Base-by-base conservation (phyloP, 2,329 filamentous ascomycete species). In the Monilinia fructigena region DNA sequence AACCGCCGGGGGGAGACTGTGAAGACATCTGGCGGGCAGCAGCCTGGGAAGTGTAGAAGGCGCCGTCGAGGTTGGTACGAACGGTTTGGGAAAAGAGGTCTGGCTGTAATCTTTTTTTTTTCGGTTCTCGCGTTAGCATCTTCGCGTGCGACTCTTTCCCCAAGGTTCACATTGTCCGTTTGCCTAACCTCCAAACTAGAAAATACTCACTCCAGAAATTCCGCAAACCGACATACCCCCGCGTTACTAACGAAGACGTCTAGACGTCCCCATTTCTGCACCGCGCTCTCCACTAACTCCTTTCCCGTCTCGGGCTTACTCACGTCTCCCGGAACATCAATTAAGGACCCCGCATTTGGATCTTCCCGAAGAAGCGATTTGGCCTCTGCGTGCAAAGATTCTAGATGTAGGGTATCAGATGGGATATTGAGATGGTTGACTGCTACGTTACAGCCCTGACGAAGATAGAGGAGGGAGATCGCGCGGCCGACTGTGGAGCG, bases 241-340 rank as follows among this genome's bases (percentile, higher is more conserved):
- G 93, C 93, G 79, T 97, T 97, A 77, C 88, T 91, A 38, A 97
- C 90, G 77, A 94, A 94, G 8, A 96, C 81, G 78, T 92, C 89
- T 45, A 93, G 79, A 4, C 86, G 81, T 18, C 83, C 81, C 75
- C 86, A 89, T 67, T 79, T 78, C 67, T 83, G 77, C 1, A 93
- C 88, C 0, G 89, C 88, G 70, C 83, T 82, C 16, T 80, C 79
- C 7, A 97, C 88, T 31, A 97, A 83, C 38, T 83, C 79, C 54
- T 82, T 80, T 11, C 90, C 91, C 0, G 92, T 93, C 68, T 87
- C 84, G 0, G 90, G 88, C 70, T 90, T 83, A 0, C 89, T 86
- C 38, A 97, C 89, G 76, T 97, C 92, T 55, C 93, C 93, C 0
- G 86, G 77, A 1, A 94, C 83, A 70, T 89, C 86, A 45, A 91